Evolutionary conservation across 345 rosid species (phyloP).

Genomic region (Citrus hindsii): DNA sequence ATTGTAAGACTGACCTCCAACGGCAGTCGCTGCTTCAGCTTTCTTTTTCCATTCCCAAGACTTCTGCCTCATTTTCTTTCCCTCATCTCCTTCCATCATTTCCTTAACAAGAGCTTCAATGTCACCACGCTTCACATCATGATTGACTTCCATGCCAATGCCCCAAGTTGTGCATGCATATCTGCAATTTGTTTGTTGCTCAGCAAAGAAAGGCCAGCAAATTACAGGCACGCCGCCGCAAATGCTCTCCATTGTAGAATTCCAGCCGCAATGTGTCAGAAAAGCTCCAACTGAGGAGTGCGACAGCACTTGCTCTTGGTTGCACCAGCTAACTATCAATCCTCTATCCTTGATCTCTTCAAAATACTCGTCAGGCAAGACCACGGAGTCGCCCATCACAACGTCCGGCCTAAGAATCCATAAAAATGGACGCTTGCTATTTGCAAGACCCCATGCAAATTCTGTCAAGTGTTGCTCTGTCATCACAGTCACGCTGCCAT

Average conservation of each 20-base stretch:
- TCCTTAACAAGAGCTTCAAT: conserved; percentile 7
- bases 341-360: conserved; percentile 19
- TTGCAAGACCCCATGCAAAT: conserved; percentile 28
- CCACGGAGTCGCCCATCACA: conserved; percentile 3
- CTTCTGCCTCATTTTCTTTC: neutral
- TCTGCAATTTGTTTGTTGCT: conserved; percentile 6
- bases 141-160: conserved; percentile 15
- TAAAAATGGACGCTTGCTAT: conserved; percentile 21
- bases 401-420: conserved; percentile 29
- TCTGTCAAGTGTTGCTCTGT: conserved; percentile 15
- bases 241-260: conserved; percentile 7
- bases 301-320: conserved; percentile 1
- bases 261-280: conserved; percentile 27
- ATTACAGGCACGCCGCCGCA: neutral
- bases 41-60: neutral
- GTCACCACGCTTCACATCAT: conserved; percentile 14
- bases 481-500: conserved; percentile 24
- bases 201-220: conserved; percentile 14
- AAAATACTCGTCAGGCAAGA: conserved; percentile 10
- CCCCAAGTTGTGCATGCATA: conserved; percentile 17
- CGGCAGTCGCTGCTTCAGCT: neutral
- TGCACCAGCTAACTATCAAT: neutral
- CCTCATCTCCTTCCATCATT: conserved; percentile 2
- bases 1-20: conserved; percentile 3
- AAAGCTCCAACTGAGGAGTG: conserved; percentile 21